Evolutionary conservation across 371 early-diverging fungal species (phyloP), one percentile per base, ranked within the genome.

Genomic region (Zancudomyces culisetae): DNA sequence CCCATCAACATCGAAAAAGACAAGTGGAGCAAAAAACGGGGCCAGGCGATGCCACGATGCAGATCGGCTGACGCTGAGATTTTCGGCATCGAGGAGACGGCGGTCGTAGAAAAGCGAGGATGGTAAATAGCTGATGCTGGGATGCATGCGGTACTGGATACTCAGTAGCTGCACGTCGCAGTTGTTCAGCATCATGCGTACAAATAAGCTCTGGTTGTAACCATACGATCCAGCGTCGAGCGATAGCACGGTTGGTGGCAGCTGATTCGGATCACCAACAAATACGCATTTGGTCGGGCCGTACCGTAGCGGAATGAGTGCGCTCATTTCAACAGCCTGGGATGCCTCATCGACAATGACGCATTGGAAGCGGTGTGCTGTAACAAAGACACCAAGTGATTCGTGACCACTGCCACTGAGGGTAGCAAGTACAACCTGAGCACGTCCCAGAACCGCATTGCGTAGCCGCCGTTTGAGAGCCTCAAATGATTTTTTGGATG

Each of bases 321-420:
- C 74, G 42, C 83, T 79, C 22, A 90, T 70, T 62, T 99, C 98
- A 20, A 90, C 80, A 0, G 91, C 78, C 61, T 99, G 99, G 29
- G 94, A 91, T 0, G 98, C 98, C 68, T 99, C 99, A 64, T 99
- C 97, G 43, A 97, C 84, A 55, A 97, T 87, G 2, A 94, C 86
- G 0, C 80, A 80, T 19, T 81, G 79, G 57, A 88, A 87, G 2
- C 73, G 60, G 41, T 78, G 66, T 3, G 68, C 67, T 27, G 81
- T 60, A 24, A 69, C 64, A n/a, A n/a, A n/a, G n/a, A n/a, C n/a
- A 0, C 77, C 69, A 42, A 93, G 58, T 55, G 78, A 69, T 22
- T 91, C 90, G 51, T 93, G 87, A 0, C 92, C 94, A 54, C 85
- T 83, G 3, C 84, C 86, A 57, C 82, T 79, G 28, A 95, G 65